Evolutionary conservation across 2,329 filamentous ascomycete genomes (phyloP).

Genomic region (Westerdykella ornata): DNA sequence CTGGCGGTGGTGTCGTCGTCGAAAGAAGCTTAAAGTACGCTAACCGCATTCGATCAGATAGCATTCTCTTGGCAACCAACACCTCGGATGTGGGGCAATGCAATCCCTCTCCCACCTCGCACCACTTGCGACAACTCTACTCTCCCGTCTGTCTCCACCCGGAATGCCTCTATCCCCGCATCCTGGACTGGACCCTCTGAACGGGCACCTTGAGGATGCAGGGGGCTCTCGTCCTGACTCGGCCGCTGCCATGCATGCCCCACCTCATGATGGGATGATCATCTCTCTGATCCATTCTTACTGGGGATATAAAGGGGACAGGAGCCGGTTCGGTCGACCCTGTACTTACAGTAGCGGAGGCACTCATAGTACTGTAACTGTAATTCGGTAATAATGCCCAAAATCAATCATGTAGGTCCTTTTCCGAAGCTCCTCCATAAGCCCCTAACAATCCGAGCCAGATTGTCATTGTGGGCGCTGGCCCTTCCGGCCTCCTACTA

Average conservation of each 20-base stretch:
- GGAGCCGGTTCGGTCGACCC: too few relatives aligned
- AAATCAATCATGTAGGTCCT: conserved; percentile 25
- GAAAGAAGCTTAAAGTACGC: too few relatives aligned
- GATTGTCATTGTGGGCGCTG: conserved; percentile 29
- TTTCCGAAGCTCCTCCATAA: not conserved
- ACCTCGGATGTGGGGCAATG: conserved; percentile 4
- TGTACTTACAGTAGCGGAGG: too few relatives aligned
- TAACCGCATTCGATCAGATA: too few relatives aligned
- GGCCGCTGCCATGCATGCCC: not conserved
- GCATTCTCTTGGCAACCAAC: not conserved
- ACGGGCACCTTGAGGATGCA: not conserved
- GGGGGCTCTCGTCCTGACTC: not conserved
- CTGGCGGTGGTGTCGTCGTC: too few relatives aligned
- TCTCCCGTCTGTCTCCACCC: not conserved
- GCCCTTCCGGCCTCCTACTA: conserved; percentile 31
- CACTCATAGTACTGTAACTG: too few relatives aligned
- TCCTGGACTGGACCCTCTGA: not conserved
- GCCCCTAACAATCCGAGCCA: conserved; percentile 9
- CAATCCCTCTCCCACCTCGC: too few relatives aligned
- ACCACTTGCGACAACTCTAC: too few relatives aligned
- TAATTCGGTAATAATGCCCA: conserved; percentile 20
- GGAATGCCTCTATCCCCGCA: conserved; percentile 1
- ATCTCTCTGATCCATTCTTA: not conserved
- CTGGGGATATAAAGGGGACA: too few relatives aligned
- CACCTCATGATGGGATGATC: not conserved